phyloP scores from a whole-genome alignment of 2,329 filamentous ascomycete species.

The Aspergillus luchuensis region DNA sequence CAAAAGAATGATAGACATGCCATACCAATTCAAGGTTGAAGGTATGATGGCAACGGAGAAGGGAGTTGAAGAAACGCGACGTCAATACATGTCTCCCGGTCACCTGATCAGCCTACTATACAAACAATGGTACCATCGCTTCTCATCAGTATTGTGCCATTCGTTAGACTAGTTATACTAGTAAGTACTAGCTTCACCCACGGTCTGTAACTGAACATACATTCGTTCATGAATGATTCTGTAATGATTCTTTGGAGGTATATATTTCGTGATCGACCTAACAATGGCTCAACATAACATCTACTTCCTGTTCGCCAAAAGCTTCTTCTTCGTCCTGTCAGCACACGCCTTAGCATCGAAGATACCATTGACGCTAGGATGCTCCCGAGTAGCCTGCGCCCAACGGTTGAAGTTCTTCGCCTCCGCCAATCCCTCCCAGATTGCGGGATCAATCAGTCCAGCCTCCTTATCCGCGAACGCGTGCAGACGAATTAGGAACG shows the following conservation, averaged over 20 bases:
- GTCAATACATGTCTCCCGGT: no score
- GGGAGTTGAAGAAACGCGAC: no score
- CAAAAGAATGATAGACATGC: no score
- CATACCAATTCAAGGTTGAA: no score
- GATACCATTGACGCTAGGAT: conserved; percentile 67
- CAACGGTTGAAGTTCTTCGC: conserved; percentile 68
- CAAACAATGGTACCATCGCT: no score
- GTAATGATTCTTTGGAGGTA: neutral
- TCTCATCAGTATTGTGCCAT: no score
- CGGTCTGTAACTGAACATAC: no score
- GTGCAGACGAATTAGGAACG: conserved; percentile 66
- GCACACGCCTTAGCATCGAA: conserved; percentile 58
- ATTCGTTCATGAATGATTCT: no score
- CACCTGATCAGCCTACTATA: no score
- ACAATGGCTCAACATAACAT: neutral
- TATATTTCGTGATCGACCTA: neutral
- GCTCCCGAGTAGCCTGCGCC: conserved; percentile 60
- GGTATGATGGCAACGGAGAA: no score
- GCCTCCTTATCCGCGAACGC: conserved; percentile 58
- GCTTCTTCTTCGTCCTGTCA: conserved; percentile 46
- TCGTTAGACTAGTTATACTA: no score
- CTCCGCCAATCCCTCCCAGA: conserved; percentile 53
- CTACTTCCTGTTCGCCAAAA: conserved; percentile 20
- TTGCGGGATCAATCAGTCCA: conserved; percentile 49
- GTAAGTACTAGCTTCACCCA: no score